A percentile compares a stretch with the other conserved stretches of the same genome.
Conservation (phyloP, 2,329 filamentous ascomycete species). For the Pseudofabraea citricarpa region DNA sequence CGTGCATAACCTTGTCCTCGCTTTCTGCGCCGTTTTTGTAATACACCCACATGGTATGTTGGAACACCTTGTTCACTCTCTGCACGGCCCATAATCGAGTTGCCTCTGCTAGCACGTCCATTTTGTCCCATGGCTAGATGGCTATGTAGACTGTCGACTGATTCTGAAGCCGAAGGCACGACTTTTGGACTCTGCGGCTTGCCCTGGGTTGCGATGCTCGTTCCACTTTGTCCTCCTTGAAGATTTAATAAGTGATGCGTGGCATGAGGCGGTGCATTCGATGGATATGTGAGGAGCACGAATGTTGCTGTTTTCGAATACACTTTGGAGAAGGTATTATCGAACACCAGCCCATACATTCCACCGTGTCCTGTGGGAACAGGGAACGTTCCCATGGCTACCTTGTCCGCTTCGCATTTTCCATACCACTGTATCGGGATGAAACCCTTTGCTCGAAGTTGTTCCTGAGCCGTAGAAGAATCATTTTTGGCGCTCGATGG, state of each 20-base stretch:
- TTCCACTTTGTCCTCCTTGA: constrained; percentile 27
- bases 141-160: constrained; percentile 57
- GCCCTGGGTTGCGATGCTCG: constrained; percentile 47
- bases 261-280: constrained; percentile 70
- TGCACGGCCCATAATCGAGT: constrained; percentile 49
- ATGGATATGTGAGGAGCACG: constrained; percentile 90
- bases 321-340: constrained; percentile 98
- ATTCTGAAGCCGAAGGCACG: constrained; percentile 44
- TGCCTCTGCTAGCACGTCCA: constrained; percentile 31
- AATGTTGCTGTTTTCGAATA: constrained; percentile 93
- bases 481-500: constrained; percentile 46
- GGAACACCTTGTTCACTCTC: constrained; percentile 36
- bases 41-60: constrained; percentile 74
- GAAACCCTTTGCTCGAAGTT: constrained; percentile 63
- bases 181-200: constrained; percentile 41
- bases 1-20: constrained; percentile 89
- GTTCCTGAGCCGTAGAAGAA: constrained; percentile 54
- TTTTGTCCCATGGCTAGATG: constrained; percentile 27
- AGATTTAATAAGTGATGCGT: constrained; percentile 64
- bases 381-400: constrained; percentile 84
- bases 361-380: constrained; percentile 71
- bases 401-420: constrained; percentile 94
- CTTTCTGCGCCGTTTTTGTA: constrained; percentile 89
- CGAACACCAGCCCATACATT: constrained; percentile 95
- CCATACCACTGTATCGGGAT: constrained; percentile 78